A percentile compares a stretch with the other conserved stretches of the same genome.
phyloP scores from a whole-genome alignment of 2,329 filamentous ascomycete genomes.

The Beauveria bassiana region DNA sequence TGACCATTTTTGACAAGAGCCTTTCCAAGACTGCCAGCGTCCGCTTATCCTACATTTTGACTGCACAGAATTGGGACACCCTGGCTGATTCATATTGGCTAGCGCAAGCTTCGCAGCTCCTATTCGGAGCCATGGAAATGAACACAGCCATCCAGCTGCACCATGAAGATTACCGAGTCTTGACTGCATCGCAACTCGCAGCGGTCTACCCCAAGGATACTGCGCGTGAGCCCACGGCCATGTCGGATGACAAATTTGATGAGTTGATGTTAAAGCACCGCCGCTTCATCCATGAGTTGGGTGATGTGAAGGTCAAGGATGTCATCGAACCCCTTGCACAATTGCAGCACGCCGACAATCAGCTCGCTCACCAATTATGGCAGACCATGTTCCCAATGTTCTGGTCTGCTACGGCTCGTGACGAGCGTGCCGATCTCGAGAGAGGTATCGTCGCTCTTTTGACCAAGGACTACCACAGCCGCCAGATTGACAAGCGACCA shows the following conservation, averaged over 20 bases:
- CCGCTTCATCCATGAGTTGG: slow-evolving; percentile 75
- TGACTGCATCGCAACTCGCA: slow-evolving; percentile 67
- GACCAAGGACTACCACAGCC: slow-evolving; percentile 90
- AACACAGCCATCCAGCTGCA: slow-evolving; percentile 72
- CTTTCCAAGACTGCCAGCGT: slow-evolving; percentile 87
- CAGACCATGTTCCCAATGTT: slow-evolving; percentile 83
- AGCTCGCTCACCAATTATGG: slow-evolving; percentile 85
- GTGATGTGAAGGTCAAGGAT: slow-evolving; percentile 81
- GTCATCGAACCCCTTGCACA: slow-evolving; percentile 84
- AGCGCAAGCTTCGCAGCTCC: slow-evolving; percentile 84
- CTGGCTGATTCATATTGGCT: slow-evolving; percentile 95
- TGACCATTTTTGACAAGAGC: slow-evolving; percentile 92
- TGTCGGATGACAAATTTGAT: slow-evolving; percentile 78
- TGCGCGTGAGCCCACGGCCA: slow-evolving; percentile 51
- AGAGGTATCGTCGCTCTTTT: slow-evolving; percentile 83
- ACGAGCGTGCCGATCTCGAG: slow-evolving; percentile 85
- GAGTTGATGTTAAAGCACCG: slow-evolving; percentile 68
- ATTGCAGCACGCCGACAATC: slow-evolving; percentile 80
- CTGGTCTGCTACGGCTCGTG: slow-evolving; percentile 80
- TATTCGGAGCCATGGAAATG: slow-evolving; percentile 86
- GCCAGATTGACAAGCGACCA: slow-evolving; percentile 88
- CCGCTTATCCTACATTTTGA: slow-evolving; percentile 80
- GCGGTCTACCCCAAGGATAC: slow-evolving; percentile 69
- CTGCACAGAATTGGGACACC: slow-evolving; percentile 94
- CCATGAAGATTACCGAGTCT: slow-evolving; percentile 72